Evolutionary conservation across 1,284 basidiomycete genomes (phyloP), one percentile per base, ranked within the genome.

Genomic region (Porogramme epimiltina): DNA sequence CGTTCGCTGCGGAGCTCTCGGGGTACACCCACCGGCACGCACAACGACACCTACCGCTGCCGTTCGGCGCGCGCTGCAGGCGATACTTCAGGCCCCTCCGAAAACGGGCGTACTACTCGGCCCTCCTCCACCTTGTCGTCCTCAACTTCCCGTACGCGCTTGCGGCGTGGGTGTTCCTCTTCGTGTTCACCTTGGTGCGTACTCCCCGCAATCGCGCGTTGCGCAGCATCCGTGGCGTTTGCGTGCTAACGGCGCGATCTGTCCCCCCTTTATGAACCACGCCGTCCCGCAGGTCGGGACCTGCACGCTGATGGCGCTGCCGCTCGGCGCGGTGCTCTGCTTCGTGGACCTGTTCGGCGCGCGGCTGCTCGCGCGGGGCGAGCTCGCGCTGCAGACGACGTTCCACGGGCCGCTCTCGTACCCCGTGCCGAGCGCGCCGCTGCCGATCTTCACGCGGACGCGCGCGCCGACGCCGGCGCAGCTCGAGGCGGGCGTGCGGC

Each of bases 101-200:
- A 20, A 71, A 70, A 49, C 70, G 62, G 54, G 73, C 75, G 23
- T 90, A 90, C 62, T 87, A 85, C 59, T 68, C 73, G 26, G 73
- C 87, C 0, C 68, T 88, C 18, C 76, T 87, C 43, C 89, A 91
- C 63, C 73, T 91, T 16, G 62, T 82, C 45, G 70, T 87, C 19
- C 46, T 91, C 57, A 91, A 91, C 68, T 89, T 91, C 61, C 87
- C 87, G 0, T 90, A 80, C 62, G 86, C 87, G 10, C 70, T 91
- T 49, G 62, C 73, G 18, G 84, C 87, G 15, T 91, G 85, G 84
- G 62, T 89, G 4, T 91, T 83, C 66, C 73, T 89, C 5, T 89
- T 91, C 59, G 82, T 88, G 20, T 87, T 90, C 62, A 91, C 89
- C 1, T 67, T 91, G 68, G 88, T 90, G 61, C 62, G 84, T 75